Evolutionary conservation across 805 yeast species (phyloP).

Genomic region (Nakazawaea pomicola): DNA sequence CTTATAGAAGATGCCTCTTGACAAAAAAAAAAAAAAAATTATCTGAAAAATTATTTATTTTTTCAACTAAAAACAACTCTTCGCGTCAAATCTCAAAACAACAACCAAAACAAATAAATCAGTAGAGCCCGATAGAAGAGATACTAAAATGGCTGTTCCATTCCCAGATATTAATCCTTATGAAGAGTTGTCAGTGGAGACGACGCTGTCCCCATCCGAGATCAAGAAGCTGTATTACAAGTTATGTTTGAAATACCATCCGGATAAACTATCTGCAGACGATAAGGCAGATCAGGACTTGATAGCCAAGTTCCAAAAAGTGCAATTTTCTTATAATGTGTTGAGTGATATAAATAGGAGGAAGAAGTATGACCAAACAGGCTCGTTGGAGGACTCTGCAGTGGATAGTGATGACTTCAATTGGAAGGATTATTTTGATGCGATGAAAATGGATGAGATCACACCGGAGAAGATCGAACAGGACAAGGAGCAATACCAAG

Average conservation of each 20-base stretch:
- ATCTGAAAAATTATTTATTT: neutral
- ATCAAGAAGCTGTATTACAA: conserved; percentile 67
- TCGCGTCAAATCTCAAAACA: neutral
- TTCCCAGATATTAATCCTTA: conserved; percentile 63
- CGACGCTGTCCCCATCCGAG: conserved; percentile 40
- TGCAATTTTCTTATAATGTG: conserved; percentile 72
- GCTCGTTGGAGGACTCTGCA: conserved; percentile 43
- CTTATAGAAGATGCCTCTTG: neutral
- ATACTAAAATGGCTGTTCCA: conserved; percentile 27
- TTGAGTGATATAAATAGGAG: conserved; percentile 55
- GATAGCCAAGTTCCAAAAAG: conserved; percentile 47
- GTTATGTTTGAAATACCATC: conserved; percentile 60
- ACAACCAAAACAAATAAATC: neutral
- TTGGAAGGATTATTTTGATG: conserved; percentile 54
- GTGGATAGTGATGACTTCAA: conserved; percentile 41
- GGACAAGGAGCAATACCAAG: conserved; percentile 62
- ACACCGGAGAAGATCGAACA: conserved; percentile 63
- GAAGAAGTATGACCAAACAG: conserved; percentile 63
- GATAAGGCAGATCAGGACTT: conserved; percentile 29
- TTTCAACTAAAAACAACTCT: neutral
- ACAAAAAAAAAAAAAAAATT: neutral
- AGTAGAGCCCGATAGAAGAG: neutral
- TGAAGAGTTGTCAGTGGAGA: conserved; percentile 38
- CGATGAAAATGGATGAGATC: conserved; percentile 40
- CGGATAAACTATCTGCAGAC: conserved; percentile 50